Evolutionary conservation across 2,329 filamentous ascomycete genomes (phyloP), one percentile per base, ranked within the genome.

Genomic region (Monilinia vaccinii-corymbosi): DNA sequence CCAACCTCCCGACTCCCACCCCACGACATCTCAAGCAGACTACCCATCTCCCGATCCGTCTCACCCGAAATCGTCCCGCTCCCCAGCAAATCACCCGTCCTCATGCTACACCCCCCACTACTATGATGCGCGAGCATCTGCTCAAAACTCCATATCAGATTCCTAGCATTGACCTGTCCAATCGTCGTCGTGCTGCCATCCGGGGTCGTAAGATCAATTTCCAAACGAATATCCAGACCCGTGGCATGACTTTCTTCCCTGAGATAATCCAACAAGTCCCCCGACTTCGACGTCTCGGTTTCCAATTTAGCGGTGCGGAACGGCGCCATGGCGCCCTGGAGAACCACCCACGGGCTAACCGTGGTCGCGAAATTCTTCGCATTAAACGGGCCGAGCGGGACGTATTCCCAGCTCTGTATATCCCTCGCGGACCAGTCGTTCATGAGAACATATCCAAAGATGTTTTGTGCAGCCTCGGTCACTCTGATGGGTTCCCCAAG

Each of bases 401-500:
- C 80, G 66, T 92, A 92, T 73, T 95, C 90, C 88, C 88, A 94
- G 0, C 81, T 81, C 71, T 95, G 90, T 53, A 94, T 86, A 67
- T 94, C 89, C 64, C 89, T 78, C 5, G 89, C 89, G 58, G 86
- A 90, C 90, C 90, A 95, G 73, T 95, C 90, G 67, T 95, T 95
- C 78, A 95, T 81, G 60, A 95, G 74, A 0, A 94, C 89, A 31
- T 90, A 79, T 16, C 90, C 90, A 69, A 94, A 94, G 32, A 95
- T 79, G 67, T 85, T 79, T 21, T 89, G 81, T 57, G 86, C 83
- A 0, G 89, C 89, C 48, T 67, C 58, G 16, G 86, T 74, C 25
- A 92, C 80, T 0, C 77, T 73, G 23, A 94, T 78, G 0, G 84
- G 80, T 58, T 80, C 75, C 8, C 89, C 88, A 68, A 90, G 77